Conservation (phyloP, 176 grass and related monocot genomes). For the Avena atlantica region DNA sequence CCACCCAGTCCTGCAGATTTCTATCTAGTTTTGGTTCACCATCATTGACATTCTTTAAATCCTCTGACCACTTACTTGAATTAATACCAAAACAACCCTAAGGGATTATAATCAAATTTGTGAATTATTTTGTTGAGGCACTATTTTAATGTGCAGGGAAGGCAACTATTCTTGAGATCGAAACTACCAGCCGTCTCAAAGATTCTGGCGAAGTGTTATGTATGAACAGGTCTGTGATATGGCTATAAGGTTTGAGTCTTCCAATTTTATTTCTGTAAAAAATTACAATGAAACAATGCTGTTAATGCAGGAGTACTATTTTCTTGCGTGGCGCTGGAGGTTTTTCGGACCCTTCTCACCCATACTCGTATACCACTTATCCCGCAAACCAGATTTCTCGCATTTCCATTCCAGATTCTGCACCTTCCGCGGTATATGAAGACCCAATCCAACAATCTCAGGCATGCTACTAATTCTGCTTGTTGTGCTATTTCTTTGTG, state of each 20-base stretch:
- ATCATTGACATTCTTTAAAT: constrained; percentile 16
- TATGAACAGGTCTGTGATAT: constrained; percentile 80
- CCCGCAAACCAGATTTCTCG: constrained; percentile 73
- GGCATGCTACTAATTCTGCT: constrained; percentile 43
- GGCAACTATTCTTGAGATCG: constrained; percentile 80
- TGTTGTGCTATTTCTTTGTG: constrained; percentile 30
- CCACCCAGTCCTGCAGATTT: not conserved
- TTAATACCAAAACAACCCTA: not conserved
- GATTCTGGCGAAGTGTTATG: constrained; percentile 82
- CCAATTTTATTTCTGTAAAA: not conserved
- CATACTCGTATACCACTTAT: constrained; percentile 72
- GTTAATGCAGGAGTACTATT: constrained; percentile 74
- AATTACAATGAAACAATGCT: not conserved
- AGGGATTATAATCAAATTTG: constrained; percentile 16
- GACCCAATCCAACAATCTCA: constrained; percentile 76
- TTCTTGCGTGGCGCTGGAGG: constrained; percentile 89
- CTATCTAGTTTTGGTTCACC: not conserved
- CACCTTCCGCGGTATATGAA: constrained; percentile 70
- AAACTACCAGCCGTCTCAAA: constrained; percentile 74
- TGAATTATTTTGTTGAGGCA: constrained; percentile 8
- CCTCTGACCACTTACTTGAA: not conserved
- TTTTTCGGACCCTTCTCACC: constrained; percentile 79
- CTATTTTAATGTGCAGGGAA: constrained; percentile 66
- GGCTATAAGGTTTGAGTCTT: not conserved
- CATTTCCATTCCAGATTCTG: constrained; percentile 70